phyloP scores from a whole-genome alignment of 179 eudicot genomes.

The Silene noctiflora region DNA sequence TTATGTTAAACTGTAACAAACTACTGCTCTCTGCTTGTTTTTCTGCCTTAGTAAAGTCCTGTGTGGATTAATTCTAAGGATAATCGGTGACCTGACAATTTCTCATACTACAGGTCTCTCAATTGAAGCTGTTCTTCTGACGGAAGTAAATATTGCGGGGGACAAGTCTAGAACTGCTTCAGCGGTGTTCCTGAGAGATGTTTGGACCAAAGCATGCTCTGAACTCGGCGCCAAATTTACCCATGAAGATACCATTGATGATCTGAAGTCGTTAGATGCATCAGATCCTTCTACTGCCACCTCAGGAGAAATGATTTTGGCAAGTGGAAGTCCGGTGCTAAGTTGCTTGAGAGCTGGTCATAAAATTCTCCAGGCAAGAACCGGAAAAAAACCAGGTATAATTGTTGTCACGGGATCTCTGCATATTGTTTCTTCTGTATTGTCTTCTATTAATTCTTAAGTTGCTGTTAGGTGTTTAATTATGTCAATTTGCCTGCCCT shows the following conservation, averaged over 20 bases:
- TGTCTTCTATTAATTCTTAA: conserved; percentile 13
- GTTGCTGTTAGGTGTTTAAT: background rate
- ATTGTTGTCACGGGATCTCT: conserved; percentile 80
- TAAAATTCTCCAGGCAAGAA: conserved; percentile 45
- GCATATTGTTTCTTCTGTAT: conserved; percentile 36
- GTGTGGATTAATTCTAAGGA: background rate
- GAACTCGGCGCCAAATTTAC: conserved; percentile 40
- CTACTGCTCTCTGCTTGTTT: background rate
- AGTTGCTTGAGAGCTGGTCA: conserved; percentile 45
- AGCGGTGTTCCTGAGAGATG: conserved; percentile 42
- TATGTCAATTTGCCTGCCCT: background rate
- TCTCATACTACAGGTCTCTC: conserved; percentile 32
- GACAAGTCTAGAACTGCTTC: conserved; percentile 57
- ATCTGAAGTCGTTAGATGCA: conserved; percentile 21
- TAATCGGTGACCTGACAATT: background rate
- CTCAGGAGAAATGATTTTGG: conserved; percentile 30
- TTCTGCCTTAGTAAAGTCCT: background rate
- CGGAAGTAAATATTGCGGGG: conserved; percentile 79
- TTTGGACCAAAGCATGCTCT: conserved; percentile 55
- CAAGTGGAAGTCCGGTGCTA: conserved; percentile 40
- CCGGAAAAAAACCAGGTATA: conserved; percentile 39
- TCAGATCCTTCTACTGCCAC: conserved; percentile 16
- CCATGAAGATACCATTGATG: conserved; percentile 24
- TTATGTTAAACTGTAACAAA: background rate
- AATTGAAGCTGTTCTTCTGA: conserved; percentile 58